A percentile compares a stretch with the other conserved stretches of the same genome.
Evolutionary conservation across 257 asterid genomes (phyloP).

Genomic region (Avicennia marina): DNA sequence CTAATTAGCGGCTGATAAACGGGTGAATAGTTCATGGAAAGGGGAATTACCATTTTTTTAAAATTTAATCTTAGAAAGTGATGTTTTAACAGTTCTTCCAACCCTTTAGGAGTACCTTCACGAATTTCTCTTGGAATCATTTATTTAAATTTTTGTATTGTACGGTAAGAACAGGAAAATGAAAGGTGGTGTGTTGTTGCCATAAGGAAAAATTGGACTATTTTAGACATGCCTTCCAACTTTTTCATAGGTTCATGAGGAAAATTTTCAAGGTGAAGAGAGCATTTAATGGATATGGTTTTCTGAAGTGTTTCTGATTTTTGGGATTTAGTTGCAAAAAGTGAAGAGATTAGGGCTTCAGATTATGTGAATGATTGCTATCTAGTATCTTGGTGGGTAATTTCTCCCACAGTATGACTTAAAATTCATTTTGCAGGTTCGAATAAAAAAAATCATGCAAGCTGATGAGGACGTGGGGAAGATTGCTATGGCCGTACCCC

Average conservation of each 20-base stretch:
- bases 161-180: no score
- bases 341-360: background rate
- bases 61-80: no score
- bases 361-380: background rate
- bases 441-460: conserved; percentile 89
- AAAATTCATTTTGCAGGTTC: conserved; percentile 38
- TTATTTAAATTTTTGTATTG: no score
- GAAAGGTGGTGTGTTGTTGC: no score
- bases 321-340: no score
- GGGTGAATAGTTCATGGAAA: background rate
- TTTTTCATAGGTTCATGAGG: background rate
- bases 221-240: background rate
- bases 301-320: no score
- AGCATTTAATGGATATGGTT: background rate
- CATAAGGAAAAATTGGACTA: no score
- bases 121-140: no score
- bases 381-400: background rate
- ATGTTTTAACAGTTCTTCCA: no score
- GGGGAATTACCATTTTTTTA: background rate
- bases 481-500: conserved; percentile 87
- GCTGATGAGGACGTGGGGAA: conserved; percentile 89
- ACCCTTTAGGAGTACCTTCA: no score
- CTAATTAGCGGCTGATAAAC: no score
- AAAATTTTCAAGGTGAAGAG: background rate
- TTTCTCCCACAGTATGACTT: conserved; percentile 1